Conservation (phyloP, 805 yeast species). For the Debaryomyces prosopidis region DNA sequence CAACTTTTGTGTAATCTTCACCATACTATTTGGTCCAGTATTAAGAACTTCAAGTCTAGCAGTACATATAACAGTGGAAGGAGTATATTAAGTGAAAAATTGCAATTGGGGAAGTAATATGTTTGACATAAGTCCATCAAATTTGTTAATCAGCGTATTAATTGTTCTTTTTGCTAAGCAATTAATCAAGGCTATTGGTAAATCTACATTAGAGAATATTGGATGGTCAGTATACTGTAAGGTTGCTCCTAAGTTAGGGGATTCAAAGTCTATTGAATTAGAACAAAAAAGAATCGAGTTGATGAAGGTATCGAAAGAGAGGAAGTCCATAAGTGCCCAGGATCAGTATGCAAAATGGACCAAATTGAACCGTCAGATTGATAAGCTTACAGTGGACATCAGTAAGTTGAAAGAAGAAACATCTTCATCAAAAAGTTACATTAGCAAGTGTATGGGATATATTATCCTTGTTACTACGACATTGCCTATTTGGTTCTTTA, state of each 20-base stretch:
- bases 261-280: constrained; percentile 25
- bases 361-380: constrained; percentile 73
- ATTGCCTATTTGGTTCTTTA: constrained; percentile 48
- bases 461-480: constrained; percentile 41
- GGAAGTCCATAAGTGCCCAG: constrained; percentile 73
- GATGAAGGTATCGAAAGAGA: constrained; percentile 47
- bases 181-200: constrained; percentile 37
- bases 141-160: constrained; percentile 33
- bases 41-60: neutral
- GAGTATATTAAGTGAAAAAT: neutral
- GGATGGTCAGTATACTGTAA: constrained; percentile 40
- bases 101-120: constrained; percentile 4
- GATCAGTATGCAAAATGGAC: constrained; percentile 98
- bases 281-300: constrained; percentile 43
- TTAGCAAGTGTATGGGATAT: constrained; percentile 34
- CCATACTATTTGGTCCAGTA: neutral
- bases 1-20: constrained; percentile 5
- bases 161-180: constrained; percentile 38
- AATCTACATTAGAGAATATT: constrained; percentile 26
- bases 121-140: constrained; percentile 35
- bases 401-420: constrained; percentile 42
- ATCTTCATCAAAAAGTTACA: constrained; percentile 28
- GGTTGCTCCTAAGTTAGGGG: constrained; percentile 34
- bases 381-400: constrained; percentile 55
- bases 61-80: neutral